A percentile compares a stretch with the other conserved stretches of the same genome.
Evolutionary conservation across 2,329 filamentous ascomycete species (phyloP).

Genomic region (Coleophoma eucalyptorum): DNA sequence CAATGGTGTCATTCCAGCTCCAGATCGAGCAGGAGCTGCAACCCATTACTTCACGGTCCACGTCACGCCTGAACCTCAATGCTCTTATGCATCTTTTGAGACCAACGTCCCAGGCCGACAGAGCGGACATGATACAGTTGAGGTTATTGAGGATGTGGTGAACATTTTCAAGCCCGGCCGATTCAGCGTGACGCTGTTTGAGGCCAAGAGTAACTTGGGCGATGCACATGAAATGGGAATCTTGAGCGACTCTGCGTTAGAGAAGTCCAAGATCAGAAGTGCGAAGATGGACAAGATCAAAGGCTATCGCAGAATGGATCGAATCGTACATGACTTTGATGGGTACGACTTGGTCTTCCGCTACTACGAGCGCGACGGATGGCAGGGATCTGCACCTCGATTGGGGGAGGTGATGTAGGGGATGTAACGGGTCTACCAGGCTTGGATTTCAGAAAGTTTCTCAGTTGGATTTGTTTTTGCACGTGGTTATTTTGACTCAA

Average conservation of each 20-base stretch:
- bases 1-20: constrained; percentile 88
- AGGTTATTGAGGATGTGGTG: constrained; percentile 91
- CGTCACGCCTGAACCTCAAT: constrained; percentile 94
- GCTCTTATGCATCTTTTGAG: constrained; percentile 97
- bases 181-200: constrained; percentile 95
- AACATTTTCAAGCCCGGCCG: constrained; percentile 96
- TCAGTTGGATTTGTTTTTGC: too few relatives aligned
- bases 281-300: constrained; percentile 65
- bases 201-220: constrained; percentile 63
- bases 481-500: too few relatives aligned
- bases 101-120: constrained; percentile 93
- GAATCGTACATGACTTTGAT: constrained; percentile 95
- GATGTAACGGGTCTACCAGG: background rate
- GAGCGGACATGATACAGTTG: constrained; percentile 81
- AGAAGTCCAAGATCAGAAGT: constrained; percentile 35
- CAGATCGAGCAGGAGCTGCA: constrained; percentile 46
- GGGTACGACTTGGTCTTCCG: constrained; percentile 96
- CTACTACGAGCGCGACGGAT: constrained; percentile 91
- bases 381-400: constrained; percentile 32
- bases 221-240: constrained; percentile 17
- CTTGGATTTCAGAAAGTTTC: too few relatives aligned
- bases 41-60: constrained; percentile 96
- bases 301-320: constrained; percentile 86
- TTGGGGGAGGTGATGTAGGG: constrained; percentile 24
- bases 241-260: constrained; percentile 29